Conservation (phyloP, 345 rosid genomes). For the Conringia planisiliqua region DNA sequence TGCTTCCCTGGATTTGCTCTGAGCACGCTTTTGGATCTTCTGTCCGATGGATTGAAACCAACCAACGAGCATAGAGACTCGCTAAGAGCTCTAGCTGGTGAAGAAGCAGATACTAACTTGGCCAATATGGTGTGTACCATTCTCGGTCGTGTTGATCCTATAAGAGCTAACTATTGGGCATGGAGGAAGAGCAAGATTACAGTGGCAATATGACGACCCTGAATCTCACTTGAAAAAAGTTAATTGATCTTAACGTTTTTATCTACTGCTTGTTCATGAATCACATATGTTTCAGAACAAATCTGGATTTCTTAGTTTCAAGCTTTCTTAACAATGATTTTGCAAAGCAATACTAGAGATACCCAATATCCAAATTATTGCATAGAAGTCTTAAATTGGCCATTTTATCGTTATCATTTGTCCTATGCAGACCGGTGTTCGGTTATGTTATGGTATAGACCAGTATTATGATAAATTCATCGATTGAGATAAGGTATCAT, state of each 20-base stretch:
- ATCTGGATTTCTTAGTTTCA: neutral
- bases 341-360: no score
- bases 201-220: neutral
- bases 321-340: neutral
- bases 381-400: no score
- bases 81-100: constrained; percentile 43
- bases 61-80: constrained; percentile 56
- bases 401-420: no score
- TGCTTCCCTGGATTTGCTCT: constrained; percentile 55
- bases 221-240: neutral
- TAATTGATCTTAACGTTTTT: neutral
- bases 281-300: constrained; percentile 3
- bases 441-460: no score
- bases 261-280: neutral
- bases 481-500: no score
- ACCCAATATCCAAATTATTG: no score
- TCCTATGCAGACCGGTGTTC: neutral
- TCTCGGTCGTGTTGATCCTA: constrained; percentile 56
- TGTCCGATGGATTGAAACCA: constrained; percentile 60
- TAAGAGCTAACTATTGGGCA: constrained; percentile 75
- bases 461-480: no score
- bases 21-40: constrained; percentile 75
- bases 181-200: constrained; percentile 70
- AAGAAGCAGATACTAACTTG: constrained; percentile 42
- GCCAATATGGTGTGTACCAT: constrained; percentile 53